Base-by-base conservation (phyloP, 225 moss, liverwort and hornwort genomes). In the Lunularia cruciata region DNA sequence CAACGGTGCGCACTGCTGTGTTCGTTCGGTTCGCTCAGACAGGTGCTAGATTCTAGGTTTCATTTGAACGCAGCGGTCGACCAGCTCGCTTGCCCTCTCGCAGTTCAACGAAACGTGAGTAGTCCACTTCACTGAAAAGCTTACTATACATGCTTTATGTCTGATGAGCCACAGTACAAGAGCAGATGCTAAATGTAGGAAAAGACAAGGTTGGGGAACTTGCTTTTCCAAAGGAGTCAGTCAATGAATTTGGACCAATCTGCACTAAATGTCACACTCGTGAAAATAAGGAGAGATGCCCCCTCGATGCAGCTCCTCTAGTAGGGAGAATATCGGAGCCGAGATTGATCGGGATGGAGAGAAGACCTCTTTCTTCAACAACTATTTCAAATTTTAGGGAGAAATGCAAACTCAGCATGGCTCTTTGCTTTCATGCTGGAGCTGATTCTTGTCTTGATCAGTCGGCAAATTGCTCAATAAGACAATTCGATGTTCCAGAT, bases 361-460 rank as follows among this genome's bases (percentile, higher is more conserved):
- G 26, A 27, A 13, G 26, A 26, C 30, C 28, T 27, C 27, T 1
- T 3, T 28, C 30, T 28, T 54, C 54, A 54, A 54, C 54, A 25
- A 57, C 57, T 16, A 57, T 18, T 51, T 51, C 22, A 20, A 23
- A 51, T 51, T 51, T 51, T 51, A 13, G 11, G 30, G 18, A 57
- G 32, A 2, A 11, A 54, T 27, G 54, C 26, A 54, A 54, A 54
- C 54, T 28, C 27, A 54, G 8, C 26, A 26, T 54, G 54, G 54
- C 8, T 54, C 54, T 54, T 43, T 10, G 43, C 43, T 43, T 43
- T 16, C 43, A 13, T 51, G 27, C n/a, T 54, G 27, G 11, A 54
- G 54, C 54, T 54, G 54, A 54, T 27, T 27, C 54, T 54, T 54
- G 54, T 54, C 54, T 28, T 26, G 54, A 54, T 54, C 51, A 54